Evolutionary conservation across 352 stramenopile species (phyloP).

Genomic region (Globisporangium spiculum): DNA sequence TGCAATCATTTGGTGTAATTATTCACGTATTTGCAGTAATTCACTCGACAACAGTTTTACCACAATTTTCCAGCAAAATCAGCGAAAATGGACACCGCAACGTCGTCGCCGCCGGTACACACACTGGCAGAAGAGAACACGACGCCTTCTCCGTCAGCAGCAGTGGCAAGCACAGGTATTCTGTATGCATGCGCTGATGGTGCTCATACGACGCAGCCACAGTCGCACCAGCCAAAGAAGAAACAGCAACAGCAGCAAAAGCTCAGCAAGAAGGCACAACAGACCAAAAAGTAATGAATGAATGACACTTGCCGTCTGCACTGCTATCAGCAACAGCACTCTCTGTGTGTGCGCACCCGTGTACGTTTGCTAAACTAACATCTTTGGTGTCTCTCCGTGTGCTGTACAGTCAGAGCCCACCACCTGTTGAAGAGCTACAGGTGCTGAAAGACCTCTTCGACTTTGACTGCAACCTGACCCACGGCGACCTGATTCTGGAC

Average conservation of each 20-base stretch:
- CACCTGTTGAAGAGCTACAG: neutral
- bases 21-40: too few relatives aligned
- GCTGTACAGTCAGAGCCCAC: neutral
- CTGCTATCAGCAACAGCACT: neutral
- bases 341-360: too few relatives aligned
- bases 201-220: neutral
- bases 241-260: neutral
- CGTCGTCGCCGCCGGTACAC: neutral
- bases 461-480: conserved; percentile 83
- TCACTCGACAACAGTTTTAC: too few relatives aligned
- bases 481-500: conserved; percentile 53
- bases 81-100: neutral
- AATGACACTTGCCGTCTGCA: neutral
- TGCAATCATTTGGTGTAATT: too few relatives aligned
- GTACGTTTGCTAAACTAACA: neutral
- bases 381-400: neutral
- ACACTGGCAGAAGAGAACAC: neutral
- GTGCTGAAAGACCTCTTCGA: conserved; percentile 51
- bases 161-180: neutral
- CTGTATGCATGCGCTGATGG: neutral
- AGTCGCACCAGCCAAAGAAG: neutral
- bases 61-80: neutral
- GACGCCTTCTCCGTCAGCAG: neutral
- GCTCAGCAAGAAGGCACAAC: neutral
- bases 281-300: neutral